Evolutionary conservation across 2,329 filamentous ascomycete genomes (phyloP).

Genomic region (Microascus cirrosus): DNA sequence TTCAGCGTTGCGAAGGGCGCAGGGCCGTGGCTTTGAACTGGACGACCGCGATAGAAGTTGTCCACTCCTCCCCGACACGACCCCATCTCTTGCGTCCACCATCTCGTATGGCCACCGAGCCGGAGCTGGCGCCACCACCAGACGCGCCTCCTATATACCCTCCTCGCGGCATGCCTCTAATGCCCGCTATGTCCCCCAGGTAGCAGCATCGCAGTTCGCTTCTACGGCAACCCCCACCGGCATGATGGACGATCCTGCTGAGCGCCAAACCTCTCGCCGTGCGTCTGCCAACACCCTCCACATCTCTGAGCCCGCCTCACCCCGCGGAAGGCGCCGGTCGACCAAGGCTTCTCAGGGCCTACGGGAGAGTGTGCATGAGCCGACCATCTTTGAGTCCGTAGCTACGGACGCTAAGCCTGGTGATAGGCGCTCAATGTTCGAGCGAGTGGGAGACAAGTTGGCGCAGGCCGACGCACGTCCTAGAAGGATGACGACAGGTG

Average conservation of each 20-base stretch:
- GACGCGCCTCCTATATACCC: not conserved
- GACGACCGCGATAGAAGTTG: slow-evolving; percentile 1
- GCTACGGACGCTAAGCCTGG: slow-evolving; percentile 9
- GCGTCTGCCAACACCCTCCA: not conserved
- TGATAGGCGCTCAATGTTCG: slow-evolving; percentile 26
- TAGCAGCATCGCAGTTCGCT: slow-evolving; percentile 43
- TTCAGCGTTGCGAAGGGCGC: not conserved
- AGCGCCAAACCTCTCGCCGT: slow-evolving; percentile 4
- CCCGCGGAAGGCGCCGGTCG: not conserved
- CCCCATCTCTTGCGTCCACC: not conserved
- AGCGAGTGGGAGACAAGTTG: slow-evolving; percentile 13
- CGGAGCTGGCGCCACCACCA: not conserved
- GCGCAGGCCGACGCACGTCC: not conserved
- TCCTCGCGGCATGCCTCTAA: slow-evolving; percentile 8
- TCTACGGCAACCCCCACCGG: slow-evolving; percentile 36
- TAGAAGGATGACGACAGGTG: not conserved
- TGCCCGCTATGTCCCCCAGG: slow-evolving; percentile 33
- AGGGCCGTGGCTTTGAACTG: not conserved
- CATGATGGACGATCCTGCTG: not conserved
- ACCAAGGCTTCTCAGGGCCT: not conserved
- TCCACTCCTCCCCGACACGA: slow-evolving; percentile 4
- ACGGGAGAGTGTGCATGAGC: slow-evolving; percentile 2
- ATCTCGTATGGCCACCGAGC: not conserved
- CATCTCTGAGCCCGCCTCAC: not conserved
- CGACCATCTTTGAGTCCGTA: slow-evolving; percentile 2